Conservation (phyloP, 2,329 filamentous ascomycete species). For the Dactylellina drechsleri region DNA sequence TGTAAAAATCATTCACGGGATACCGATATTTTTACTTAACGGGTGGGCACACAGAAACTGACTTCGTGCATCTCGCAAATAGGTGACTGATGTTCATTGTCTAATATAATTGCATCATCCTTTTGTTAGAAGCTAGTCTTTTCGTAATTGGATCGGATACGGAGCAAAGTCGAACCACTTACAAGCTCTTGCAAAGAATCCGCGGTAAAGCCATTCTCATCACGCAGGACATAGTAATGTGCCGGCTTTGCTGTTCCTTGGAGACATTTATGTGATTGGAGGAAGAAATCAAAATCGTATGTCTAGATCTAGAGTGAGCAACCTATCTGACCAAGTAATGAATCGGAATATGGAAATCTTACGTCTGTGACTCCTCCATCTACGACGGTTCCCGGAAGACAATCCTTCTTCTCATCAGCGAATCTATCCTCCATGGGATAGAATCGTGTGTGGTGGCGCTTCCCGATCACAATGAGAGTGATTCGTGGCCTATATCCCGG, state of each 20-base stretch:
- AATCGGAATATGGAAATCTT: slow-evolving; percentile 3
- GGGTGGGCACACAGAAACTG: slow-evolving; percentile 85
- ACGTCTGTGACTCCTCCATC: slow-evolving; percentile 79
- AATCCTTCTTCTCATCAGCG: slow-evolving; percentile 69
- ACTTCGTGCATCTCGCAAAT: slow-evolving; percentile 86
- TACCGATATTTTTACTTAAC: slow-evolving; percentile 7
- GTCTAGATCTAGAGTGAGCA: neutral
- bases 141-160: neutral
- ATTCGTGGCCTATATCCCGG: slow-evolving; percentile 68
- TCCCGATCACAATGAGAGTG: slow-evolving; percentile 81
- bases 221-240: slow-evolving; percentile 75
- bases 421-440: slow-evolving; percentile 72
- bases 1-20: neutral
- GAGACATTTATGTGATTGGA: slow-evolving; percentile 83
- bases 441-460: slow-evolving; percentile 89
- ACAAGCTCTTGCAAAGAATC: slow-evolving; percentile 28
- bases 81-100: slow-evolving; percentile 85
- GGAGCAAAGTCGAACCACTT: neutral
- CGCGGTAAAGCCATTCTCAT: slow-evolving; percentile 51
- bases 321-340: slow-evolving; percentile 65
- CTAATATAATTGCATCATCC: slow-evolving; percentile 15
- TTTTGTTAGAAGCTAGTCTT: neutral
- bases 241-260: slow-evolving; percentile 85
- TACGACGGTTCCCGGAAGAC: slow-evolving; percentile 80
- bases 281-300: slow-evolving; percentile 81